Evolutionary conservation across 768 basidiomycete species (phyloP).

Genomic region (Daedaleopsis nitida): DNA sequence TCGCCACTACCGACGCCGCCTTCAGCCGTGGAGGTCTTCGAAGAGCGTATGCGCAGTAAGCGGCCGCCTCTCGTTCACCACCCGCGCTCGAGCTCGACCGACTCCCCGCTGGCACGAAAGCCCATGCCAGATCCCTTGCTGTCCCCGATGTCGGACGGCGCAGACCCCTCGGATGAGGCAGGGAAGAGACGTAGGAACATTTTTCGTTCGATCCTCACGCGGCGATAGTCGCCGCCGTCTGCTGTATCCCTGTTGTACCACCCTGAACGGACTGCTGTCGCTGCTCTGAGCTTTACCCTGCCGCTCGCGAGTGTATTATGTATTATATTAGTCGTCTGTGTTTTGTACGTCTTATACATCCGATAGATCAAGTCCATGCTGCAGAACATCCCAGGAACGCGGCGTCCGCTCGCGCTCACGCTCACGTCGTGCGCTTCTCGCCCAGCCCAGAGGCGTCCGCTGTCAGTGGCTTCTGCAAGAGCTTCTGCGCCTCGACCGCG

Average conservation of each 20-base stretch:
- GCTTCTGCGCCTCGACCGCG: slow-evolving; percentile 65
- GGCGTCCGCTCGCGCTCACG: too few relatives aligned
- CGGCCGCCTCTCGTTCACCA: slow-evolving; percentile 25
- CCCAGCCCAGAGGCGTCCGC: slow-evolving; percentile 18
- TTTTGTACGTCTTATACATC: slow-evolving; percentile 21
- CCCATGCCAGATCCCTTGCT: slow-evolving; percentile 9
- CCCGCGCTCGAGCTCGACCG: slow-evolving; percentile 31
- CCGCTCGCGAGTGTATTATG: slow-evolving; percentile 10
- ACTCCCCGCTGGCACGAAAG: slow-evolving; percentile 26
- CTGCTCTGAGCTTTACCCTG: not conserved
- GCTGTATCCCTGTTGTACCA: not conserved
- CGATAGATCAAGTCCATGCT: slow-evolving; percentile 18
- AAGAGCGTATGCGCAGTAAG: slow-evolving; percentile 1
- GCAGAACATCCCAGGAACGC: slow-evolving; percentile 1
- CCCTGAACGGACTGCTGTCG: not conserved
- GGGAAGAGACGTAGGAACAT: slow-evolving; percentile 39
- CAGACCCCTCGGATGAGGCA: slow-evolving; percentile 19
- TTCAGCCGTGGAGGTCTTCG: not conserved
- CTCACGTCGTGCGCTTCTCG: slow-evolving; percentile 13
- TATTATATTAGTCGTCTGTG: slow-evolving; percentile 14
- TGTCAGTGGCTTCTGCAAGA: slow-evolving; percentile 43
- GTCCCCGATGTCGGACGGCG: slow-evolving; percentile 11
- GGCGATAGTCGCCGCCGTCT: slow-evolving; percentile 33
- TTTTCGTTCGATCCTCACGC: slow-evolving; percentile 41
- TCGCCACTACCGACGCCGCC: slow-evolving; percentile 1